A percentile compares a stretch with the other conserved stretches of the same genome.
Conservation (phyloP, 1,139 yeast species). For the Kluyveromyces sp. region DNA sequence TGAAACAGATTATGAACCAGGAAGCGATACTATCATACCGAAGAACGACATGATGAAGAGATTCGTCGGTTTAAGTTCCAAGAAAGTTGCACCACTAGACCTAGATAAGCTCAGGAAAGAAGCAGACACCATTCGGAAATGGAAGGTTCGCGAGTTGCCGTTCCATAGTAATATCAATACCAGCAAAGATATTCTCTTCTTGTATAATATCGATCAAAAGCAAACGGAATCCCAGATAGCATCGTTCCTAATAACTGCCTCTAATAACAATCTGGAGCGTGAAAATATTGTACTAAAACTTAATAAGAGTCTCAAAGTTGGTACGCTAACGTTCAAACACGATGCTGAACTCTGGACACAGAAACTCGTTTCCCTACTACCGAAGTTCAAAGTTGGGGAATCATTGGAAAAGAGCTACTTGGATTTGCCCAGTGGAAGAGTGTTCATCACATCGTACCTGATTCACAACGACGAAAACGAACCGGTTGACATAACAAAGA, state of each 20-base stretch:
- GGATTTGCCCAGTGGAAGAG: conserved; percentile 3
- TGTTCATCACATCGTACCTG: conserved; percentile 4
- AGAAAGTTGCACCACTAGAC: not conserved
- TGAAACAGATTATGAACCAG: conserved; percentile 50
- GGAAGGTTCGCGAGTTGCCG: conserved; percentile 1
- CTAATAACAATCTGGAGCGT: conserved; percentile 9
- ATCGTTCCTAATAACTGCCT: conserved; percentile 9
- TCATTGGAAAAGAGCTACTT: conserved; percentile 7
- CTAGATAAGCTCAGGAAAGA: conserved; percentile 1
- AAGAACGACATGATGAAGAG: conserved; percentile 44
- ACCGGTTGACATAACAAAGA: not conserved
- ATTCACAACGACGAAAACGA: not conserved
- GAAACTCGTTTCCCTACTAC: conserved; percentile 1
- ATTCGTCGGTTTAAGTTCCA: conserved; percentile 41
- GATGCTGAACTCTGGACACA: not conserved
- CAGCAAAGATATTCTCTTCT: conserved; percentile 14
- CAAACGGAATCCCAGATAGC: conserved; percentile 25
- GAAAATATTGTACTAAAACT: conserved; percentile 17
- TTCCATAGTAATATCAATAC: not conserved
- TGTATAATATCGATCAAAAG: conserved; percentile 23
- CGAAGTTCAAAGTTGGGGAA: not conserved
- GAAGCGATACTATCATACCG: conserved; percentile 36
- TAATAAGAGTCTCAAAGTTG: conserved; percentile 8
- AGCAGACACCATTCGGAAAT: conserved; percentile 6
- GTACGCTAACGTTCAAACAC: not conserved